Evolutionary conservation across 345 rosid species (phyloP).

Genomic region (Arabis alpina): DNA sequence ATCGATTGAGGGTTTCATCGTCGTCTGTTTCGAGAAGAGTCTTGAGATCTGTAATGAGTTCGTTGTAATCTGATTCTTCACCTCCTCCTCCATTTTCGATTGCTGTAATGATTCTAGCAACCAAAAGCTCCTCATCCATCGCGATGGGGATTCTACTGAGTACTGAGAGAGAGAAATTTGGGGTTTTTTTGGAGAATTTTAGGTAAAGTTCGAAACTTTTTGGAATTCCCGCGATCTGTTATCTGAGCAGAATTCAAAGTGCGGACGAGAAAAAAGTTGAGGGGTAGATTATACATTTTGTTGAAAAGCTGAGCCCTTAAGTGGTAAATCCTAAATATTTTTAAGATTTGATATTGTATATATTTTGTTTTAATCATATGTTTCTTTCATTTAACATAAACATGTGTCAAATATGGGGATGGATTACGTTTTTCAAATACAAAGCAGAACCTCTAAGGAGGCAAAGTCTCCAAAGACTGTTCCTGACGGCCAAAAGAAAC

Average conservation of each 20-base stretch:
- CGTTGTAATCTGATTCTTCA: slow-evolving; percentile 39
- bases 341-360: no score
- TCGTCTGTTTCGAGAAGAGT: slow-evolving; percentile 55
- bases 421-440: no score
- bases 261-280: not conserved
- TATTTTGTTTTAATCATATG: no score
- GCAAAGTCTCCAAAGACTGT: no score
- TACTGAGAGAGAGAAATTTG: not conserved
- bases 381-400: no score
- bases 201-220: slow-evolving; percentile 25
- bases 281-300: not conserved
- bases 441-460: no score
- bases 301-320: not conserved
- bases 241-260: slow-evolving; percentile 34
- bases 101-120: slow-evolving; percentile 35
- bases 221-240: slow-evolving; percentile 45
- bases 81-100: slow-evolving; percentile 40
- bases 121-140: slow-evolving; percentile 44
- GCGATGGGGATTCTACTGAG: slow-evolving; percentile 14
- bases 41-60: slow-evolving; percentile 52
- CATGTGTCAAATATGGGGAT: no score
- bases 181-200: slow-evolving; percentile 12
- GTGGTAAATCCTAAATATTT: no score
- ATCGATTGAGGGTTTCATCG: slow-evolving; percentile 50
- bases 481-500: no score